Percentiles rank a stretch among this genome's conserved stretches.
Evolutionary conservation across 2,329 filamentous ascomycete species (phyloP).

Genomic region (Paradendryphiella salina): DNA sequence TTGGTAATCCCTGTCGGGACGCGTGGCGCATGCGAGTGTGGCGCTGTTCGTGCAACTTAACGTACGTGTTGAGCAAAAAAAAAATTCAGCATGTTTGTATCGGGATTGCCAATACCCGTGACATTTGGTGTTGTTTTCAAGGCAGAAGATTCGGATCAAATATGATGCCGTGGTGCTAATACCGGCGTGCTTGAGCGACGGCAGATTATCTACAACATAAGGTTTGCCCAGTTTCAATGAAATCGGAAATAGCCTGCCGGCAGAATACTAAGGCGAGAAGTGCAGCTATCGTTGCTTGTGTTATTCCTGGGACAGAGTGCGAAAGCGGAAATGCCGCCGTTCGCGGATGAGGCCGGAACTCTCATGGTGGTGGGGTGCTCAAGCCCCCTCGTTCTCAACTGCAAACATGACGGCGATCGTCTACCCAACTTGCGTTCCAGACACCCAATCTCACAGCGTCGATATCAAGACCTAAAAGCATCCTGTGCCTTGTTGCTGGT

Average conservation of each 20-base stretch:
- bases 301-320: neutral
- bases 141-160: neutral
- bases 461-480: neutral
- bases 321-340: neutral
- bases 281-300: neutral
- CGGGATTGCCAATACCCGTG: slow-evolving; percentile 2
- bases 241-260: no score
- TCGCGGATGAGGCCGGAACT: neutral
- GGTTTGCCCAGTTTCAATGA: neutral
- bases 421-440: neutral
- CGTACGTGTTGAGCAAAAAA: neutral
- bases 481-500: no score
- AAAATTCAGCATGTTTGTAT: neutral
- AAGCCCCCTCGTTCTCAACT: slow-evolving; percentile 1
- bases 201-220: neutral
- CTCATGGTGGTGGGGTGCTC: neutral
- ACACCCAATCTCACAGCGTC: neutral
- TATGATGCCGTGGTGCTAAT: no score
- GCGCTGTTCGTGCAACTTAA: slow-evolving; percentile 2
- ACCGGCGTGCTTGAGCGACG: neutral
- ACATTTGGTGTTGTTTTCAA: neutral
- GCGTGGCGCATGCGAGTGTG: slow-evolving; percentile 8
- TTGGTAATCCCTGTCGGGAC: neutral
- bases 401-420: neutral
- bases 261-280: no score